phyloP scores from a whole-genome alignment of 768 basidiomycete species.

The Termitomyces bulborhizus region DNA sequence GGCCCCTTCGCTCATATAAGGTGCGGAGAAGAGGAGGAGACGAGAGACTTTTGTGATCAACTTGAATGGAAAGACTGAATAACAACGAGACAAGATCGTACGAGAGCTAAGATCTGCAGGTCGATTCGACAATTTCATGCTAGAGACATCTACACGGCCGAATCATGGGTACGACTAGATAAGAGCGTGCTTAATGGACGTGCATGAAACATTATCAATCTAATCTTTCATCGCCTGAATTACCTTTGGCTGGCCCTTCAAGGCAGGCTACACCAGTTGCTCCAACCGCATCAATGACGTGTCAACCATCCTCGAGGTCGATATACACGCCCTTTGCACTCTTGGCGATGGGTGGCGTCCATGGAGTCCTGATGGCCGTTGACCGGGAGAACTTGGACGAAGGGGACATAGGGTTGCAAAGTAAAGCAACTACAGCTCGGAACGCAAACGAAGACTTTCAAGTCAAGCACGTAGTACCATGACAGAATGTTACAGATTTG shows the following conservation, averaged over 20 bases:
- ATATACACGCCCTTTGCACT: constrained; percentile 66
- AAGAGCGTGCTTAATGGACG: constrained; percentile 18
- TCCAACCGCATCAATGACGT: constrained; percentile 73
- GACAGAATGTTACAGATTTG: no score
- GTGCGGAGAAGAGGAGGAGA: no score
- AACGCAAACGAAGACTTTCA: no score
- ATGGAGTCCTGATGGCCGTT: constrained; percentile 57
- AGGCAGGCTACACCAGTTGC: constrained; percentile 82
- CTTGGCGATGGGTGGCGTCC: constrained; percentile 65
- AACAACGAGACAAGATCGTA: no score
- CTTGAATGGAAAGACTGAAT: no score
- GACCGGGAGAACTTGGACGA: constrained; percentile 8
- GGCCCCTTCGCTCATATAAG: constrained; percentile 54
- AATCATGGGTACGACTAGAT: background rate
- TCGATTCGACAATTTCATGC: constrained; percentile 77
- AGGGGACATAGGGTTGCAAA: background rate
- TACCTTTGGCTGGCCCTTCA: constrained; percentile 69
- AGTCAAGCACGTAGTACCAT: no score
- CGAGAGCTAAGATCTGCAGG: constrained; percentile 49
- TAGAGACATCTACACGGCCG: constrained; percentile 64
- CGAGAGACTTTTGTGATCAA: no score
- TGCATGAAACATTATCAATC: constrained; percentile 74
- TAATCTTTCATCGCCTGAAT: constrained; percentile 74
- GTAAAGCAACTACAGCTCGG: no score
- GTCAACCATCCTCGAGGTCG: constrained; percentile 61